Percentiles rank a stretch among this genome's conserved stretches.
phyloP scores from a whole-genome alignment of 2,329 filamentous ascomycete genomes.

The Zymoseptoria passerinii region DNA sequence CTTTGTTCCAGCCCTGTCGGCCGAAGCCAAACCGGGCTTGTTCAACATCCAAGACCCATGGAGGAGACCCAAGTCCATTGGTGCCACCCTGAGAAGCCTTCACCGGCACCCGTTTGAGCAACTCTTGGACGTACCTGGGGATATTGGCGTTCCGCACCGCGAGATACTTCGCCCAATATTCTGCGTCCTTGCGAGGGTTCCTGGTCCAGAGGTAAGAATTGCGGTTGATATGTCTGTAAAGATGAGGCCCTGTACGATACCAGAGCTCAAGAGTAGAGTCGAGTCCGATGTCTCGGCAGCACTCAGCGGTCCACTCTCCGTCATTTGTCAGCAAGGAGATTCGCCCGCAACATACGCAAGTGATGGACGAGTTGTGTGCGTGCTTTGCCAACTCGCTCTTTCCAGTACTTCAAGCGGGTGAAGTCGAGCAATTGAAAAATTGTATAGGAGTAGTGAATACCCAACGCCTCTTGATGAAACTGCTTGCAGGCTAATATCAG shows the following conservation, averaged over 20 bases:
- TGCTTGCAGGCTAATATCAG: constrained; percentile 9
- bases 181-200: neutral
- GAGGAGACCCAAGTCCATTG: too few species aligned
- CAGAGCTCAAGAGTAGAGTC: neutral
- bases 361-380: neutral
- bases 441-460: constrained; percentile 11
- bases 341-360: neutral
- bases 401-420: neutral
- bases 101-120: neutral
- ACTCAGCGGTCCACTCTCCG: neutral
- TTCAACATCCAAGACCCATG: too few species aligned
- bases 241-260: neutral
- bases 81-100: neutral
- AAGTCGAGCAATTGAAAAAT: constrained; percentile 8
- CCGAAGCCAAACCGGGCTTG: too few species aligned
- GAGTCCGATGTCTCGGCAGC: neutral
- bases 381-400: neutral
- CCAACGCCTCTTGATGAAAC: constrained; percentile 7
- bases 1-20: too few species aligned
- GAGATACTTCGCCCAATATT: neutral
- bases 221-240: neutral
- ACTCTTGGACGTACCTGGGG: neutral
- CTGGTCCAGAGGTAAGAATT: neutral
- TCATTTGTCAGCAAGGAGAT: neutral
- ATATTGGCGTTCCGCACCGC: neutral